These are phyloP conservation scores for Plasmodium gallinaceum DNA, from an alignment of 169 alveolate genomes.

Conservation along the genomic window DNA sequence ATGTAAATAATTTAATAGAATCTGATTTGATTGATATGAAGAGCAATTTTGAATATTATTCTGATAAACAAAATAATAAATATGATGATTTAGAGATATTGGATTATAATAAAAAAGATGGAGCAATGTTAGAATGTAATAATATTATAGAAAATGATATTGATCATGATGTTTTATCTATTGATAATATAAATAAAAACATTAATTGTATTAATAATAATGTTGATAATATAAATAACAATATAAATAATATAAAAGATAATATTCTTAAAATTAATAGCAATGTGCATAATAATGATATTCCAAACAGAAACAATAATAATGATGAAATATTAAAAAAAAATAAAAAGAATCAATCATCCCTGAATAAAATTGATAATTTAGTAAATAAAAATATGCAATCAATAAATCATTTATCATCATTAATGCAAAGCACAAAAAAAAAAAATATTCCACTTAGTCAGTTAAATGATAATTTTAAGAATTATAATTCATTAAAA, in stretches of 20 bases:
- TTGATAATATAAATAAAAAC: constrained; percentile 53
- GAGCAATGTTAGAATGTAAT: neutral
- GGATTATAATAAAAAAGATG: neutral
- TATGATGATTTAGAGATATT: neutral
- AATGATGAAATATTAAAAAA: neutral
- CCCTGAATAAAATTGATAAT: constrained; percentile 45
- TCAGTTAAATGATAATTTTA: neutral
- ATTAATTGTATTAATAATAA: constrained; percentile 67
- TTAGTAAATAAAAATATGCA: constrained; percentile 70
- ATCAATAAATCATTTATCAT: constrained; percentile 62
- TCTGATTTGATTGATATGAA: constrained; percentile 60
- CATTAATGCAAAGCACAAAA: constrained; percentile 43
- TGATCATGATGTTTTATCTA: constrained; percentile 17
- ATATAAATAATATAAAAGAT: constrained; percentile 49
- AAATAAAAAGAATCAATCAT: constrained; percentile 18
- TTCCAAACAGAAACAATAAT: neutral
- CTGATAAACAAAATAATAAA: constrained; percentile 9
- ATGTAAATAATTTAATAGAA: constrained; percentile 72
- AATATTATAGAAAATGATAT: constrained; percentile 19
- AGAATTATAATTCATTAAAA: constrained; percentile 8
- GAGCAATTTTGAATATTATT: constrained; percentile 33
- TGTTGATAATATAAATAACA: constrained; percentile 67
- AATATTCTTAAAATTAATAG: constrained; percentile 51
- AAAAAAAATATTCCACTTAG: constrained; percentile 3
- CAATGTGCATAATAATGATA: constrained; percentile 23